Evolutionary conservation across 192 early-diverging fungal species (phyloP).

Genomic region (Cetraspora pellucida): DNA sequence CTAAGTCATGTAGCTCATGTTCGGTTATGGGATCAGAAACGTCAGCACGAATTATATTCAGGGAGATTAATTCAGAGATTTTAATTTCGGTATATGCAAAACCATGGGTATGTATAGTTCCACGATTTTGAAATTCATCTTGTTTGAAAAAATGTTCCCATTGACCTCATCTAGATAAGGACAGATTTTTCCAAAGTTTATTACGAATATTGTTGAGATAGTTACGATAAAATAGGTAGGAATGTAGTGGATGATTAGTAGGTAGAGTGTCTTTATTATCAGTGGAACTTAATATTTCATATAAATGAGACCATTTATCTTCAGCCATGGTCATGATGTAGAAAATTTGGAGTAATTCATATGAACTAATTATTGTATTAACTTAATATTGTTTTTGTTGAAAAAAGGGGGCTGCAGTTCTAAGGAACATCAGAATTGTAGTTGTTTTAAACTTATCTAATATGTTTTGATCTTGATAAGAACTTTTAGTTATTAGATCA

Average conservation of each 20-base stretch:
- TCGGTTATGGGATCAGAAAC: background rate
- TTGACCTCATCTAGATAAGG: background rate
- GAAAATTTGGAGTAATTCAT: too few relatives aligned
- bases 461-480: too few relatives aligned
- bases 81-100: background rate
- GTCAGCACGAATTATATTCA: background rate
- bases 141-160: slow-evolving; percentile 3
- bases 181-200: background rate
- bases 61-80: background rate
- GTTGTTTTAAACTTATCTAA: too few relatives aligned
- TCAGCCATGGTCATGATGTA: background rate
- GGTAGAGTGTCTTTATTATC: background rate
- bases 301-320: slow-evolving; percentile 7
- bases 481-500: too few relatives aligned
- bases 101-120: slow-evolving; percentile 4
- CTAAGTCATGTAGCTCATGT: background rate
- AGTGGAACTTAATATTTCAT: background rate
- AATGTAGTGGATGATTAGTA: background rate
- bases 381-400: too few relatives aligned
- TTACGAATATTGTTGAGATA: background rate
- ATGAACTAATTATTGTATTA: too few relatives aligned
- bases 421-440: too few relatives aligned
- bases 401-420: too few relatives aligned
- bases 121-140: slow-evolving; percentile 28
- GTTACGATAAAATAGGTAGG: background rate